Base-by-base conservation (phyloP, 495 filamentous ascomycete genomes). In the Pyrenula massariospora region DNA sequence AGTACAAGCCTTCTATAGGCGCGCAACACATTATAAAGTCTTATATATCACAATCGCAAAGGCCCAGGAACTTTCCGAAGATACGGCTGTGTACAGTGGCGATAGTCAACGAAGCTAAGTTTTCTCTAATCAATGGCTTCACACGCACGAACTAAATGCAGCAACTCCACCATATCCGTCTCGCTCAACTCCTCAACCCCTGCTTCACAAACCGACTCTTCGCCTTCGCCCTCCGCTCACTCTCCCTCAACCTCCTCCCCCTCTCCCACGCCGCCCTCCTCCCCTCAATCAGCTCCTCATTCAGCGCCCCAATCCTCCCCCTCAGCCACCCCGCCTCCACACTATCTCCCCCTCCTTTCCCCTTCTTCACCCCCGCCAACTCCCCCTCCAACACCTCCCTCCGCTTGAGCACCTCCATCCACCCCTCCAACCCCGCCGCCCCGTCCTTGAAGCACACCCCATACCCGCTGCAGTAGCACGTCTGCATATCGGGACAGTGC, bases 401-500 rank as follows among this genome's bases (percentile, higher is more conserved):
- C 25, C 53, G 10, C 54, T 20, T 56, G 10, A 20, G 10, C 54
- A 15, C 11, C 54, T 22, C 24, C 25, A n/a, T 55, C 54, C 19
- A 20, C 47, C 10, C 19, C 54, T 19, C 53, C 54, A 56, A 5
- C 5, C 21, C 24, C 54, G 10, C 53, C 31, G 10, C 36, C 54
- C 15, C 42, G 10, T 15, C 25, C 19, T 22, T 62, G 23, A 91
- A 92, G 61, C 88, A 92, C 15, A 84, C 71, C 0, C 87, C 87
- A 54, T 83, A 92, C 19, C 81, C 85, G 57, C 88, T 84, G 63
- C 88, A 92, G 56, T 88, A 86, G 66, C 88, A 92, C 0, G 84
- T 67, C 61, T 83, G 77, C 67, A 85, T 79, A 21, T 70, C 70
- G 11, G 85, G 84, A 62, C 87, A 91, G 48, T 77, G 64, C 5